Evolutionary conservation across 2,329 filamentous ascomycete species (phyloP), one percentile per base, ranked within the genome.

Genomic region (Cadophora gregata): DNA sequence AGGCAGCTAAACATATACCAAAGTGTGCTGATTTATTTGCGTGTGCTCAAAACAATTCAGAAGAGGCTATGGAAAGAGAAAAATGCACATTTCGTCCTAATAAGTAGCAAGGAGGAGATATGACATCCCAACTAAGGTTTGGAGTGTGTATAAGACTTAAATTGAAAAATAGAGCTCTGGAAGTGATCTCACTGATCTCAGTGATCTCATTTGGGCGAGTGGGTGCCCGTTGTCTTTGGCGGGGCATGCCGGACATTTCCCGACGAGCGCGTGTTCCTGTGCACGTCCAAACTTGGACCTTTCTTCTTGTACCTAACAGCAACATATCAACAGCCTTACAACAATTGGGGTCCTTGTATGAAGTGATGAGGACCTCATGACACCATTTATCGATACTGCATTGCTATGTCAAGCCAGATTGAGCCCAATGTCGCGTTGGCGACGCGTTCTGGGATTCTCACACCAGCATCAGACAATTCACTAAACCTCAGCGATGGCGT

Each of bases 341-440:
- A 50, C 48, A 47, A 51, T 69, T 58, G 47, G 63, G 60, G 67
- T 62, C 48, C 59, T 62, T 71, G 16, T 62, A 66, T 67, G 48
- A 63, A 64, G 53, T 62, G 58, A 69, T 71, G 66, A 63, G 27
- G 69, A 60, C 69, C 71, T 71, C 67, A 76, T 75, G 71, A 74
- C 67, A 70, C 31, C 51, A 63, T 63, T 67, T 75, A 75, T 74
- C 61, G 65, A 70, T 76, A 76, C 68, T 66, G 51, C 36, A 73
- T 70, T 75, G 74, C 71, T 73, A 77, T 77, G 75, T 76, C 66
- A 69, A 70, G 67, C 66, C 75, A 72, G 70, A 64, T 72, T 69
- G 72, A 69, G 59, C 56, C 67, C 63, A 67, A 71, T 47, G 56
- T 70, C 74, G 74, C 75, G 74, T 75, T 72, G 24, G 62, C 70